Evolutionary conservation across 2,329 filamentous ascomycete species (phyloP).

Genomic region (Metarhizium album): DNA sequence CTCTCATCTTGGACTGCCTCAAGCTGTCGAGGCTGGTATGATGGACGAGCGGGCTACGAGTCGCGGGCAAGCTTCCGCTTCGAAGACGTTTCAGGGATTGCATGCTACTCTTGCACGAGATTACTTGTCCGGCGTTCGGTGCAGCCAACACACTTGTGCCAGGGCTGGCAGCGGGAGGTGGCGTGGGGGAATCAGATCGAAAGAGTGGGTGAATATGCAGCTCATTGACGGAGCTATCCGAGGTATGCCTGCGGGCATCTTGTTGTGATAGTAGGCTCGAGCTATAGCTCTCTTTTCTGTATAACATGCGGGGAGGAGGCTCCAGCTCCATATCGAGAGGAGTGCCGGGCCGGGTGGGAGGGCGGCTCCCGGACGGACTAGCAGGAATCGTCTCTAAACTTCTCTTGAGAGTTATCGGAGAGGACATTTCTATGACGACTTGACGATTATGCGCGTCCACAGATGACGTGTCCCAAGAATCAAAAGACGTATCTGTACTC

Average conservation of each 20-base stretch:
- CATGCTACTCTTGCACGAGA: slow-evolving; percentile 42
- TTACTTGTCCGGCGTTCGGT: slow-evolving; percentile 54
- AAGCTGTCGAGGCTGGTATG: slow-evolving; percentile 35
- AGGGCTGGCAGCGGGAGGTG: slow-evolving; percentile 54
- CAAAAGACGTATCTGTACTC: slow-evolving; percentile 52
- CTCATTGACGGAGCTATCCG: slow-evolving; percentile 34
- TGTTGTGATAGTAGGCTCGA: slow-evolving; percentile 24
- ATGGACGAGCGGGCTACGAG: slow-evolving; percentile 36
- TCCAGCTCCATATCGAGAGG: slow-evolving; percentile 33
- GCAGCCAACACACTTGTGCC: slow-evolving; percentile 63
- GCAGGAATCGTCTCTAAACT: slow-evolving; percentile 63
- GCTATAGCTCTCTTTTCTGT: slow-evolving; percentile 42
- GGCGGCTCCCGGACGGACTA: slow-evolving; percentile 52
- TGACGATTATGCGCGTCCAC: slow-evolving; percentile 54
- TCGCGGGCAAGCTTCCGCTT: slow-evolving; percentile 41
- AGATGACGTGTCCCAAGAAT: slow-evolving; percentile 63
- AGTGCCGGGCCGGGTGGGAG: slow-evolving; percentile 47
- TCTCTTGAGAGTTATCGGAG: slow-evolving; percentile 32
- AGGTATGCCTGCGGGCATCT: slow-evolving; percentile 14
- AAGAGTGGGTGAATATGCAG: slow-evolving; percentile 71
- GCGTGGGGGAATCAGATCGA: slow-evolving; percentile 58
- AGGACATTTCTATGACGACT: slow-evolving; percentile 40
- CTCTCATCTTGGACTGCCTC: slow-evolving; percentile 1
- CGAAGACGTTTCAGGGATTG: slow-evolving; percentile 42
- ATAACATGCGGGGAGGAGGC: slow-evolving; percentile 33